Evolutionary conservation across 1,284 basidiomycete genomes (phyloP).

Genomic region (Sphaerobolus stellatus): DNA sequence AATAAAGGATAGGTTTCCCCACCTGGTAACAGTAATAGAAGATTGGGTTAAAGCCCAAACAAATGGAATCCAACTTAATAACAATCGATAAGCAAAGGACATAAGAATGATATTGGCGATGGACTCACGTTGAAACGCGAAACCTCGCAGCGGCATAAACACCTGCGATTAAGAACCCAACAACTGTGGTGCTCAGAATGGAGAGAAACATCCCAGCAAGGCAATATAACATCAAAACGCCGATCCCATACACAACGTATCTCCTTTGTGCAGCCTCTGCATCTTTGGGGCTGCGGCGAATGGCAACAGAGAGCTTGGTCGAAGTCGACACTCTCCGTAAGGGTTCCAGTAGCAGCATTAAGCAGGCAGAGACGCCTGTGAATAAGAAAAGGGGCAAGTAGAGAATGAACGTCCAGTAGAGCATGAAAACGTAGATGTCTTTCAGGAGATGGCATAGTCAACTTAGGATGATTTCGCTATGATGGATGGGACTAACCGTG

Average conservation of each 20-base stretch:
- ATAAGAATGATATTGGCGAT: conserved; percentile 6
- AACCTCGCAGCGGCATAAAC: conserved; percentile 68
- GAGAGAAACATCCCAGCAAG: conserved; percentile 59
- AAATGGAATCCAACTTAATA: conserved; percentile 75
- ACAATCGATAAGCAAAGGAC: conserved; percentile 11
- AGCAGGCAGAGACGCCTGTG: conserved; percentile 68
- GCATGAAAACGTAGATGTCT: conserved; percentile 82
- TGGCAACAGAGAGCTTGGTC: conserved; percentile 1
- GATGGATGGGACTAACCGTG: background rate
- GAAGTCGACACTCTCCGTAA: conserved; percentile 1
- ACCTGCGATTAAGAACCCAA: conserved; percentile 70
- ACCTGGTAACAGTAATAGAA: conserved; percentile 68
- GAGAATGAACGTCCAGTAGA: conserved; percentile 82
- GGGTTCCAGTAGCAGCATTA: conserved; percentile 23
- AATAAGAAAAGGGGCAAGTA: conserved; percentile 69
- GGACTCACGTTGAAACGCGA: conserved; percentile 78
- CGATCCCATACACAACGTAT: conserved; percentile 54
- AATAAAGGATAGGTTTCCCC: conserved; percentile 18
- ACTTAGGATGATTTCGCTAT: background rate
- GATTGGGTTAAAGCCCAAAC: conserved; percentile 71
- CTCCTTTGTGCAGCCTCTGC: background rate
- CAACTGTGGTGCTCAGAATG: conserved; percentile 65
- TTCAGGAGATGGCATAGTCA: background rate
- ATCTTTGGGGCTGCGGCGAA: background rate
- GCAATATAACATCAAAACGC: conserved; percentile 64